Evolutionary conservation across 805 yeast genomes (phyloP), one percentile per base, ranked within the genome.

Genomic region (Danielia reshetovae): DNA sequence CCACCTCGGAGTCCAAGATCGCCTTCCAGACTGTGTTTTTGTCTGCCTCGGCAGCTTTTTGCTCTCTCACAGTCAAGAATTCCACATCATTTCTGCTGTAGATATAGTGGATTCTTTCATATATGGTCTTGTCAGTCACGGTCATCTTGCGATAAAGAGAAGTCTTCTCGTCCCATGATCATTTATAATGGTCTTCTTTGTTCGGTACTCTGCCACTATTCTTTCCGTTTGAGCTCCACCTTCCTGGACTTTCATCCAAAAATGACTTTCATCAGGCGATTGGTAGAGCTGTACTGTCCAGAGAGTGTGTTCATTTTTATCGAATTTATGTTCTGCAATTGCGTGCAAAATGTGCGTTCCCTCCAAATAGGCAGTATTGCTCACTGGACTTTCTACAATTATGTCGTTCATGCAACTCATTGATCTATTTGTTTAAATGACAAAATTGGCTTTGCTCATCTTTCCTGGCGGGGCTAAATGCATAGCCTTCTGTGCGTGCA

Each of bases 81-180:
- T 31, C 31, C 9, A 32, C 23, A 7, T 36, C 36, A 32, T 53
- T 42, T 23, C 61, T 51, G 27, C 52, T 42, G 44, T 60, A 60
- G 34, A 60, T 49, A 36, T 46, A 44, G 18, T 49, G 52, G 11
- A 60, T 44, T 27, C 48, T 44, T 36, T 60, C 65, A 32, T 45
- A 60, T 7, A 53, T 42, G 32, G 61, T 57, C 32, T 44, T 46
- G 18, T 30, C 38, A 29, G 34, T 38, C 13, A 46, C 42, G 29
- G 50, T 43, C 50, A 46, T 46, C n/a, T 24, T 35, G 13, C 14
- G 14, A 19, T 19, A 19, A 19, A 9, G n/a, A n/a, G n/a, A n/a
- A n/a, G n/a, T n/a, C n/a, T n/a, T n/a, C n/a, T n/a, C n/a, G n/a
- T n/a, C n/a, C n/a, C n/a, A n/a, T n/a, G n/a, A n/a, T n/a, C n/a